Evolutionary conservation across 768 basidiomycete genomes (phyloP).

Genomic region (Suillus placidus): DNA sequence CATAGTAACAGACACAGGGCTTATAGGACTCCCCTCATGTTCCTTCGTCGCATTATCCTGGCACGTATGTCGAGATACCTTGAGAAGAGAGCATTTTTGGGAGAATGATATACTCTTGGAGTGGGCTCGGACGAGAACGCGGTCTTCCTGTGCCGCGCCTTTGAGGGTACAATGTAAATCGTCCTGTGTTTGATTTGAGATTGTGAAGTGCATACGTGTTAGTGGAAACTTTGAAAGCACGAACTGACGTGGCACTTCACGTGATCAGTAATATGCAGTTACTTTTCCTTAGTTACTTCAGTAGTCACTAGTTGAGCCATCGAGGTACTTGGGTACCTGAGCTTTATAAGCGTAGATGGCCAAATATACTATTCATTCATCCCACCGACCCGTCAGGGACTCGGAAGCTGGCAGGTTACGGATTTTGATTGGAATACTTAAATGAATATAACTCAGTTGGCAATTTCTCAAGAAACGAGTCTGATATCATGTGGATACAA

Average conservation of each 20-base stretch:
- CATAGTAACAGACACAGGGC: conserved; percentile 21
- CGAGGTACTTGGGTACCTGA: no score
- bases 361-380: no score
- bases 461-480: background rate
- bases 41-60: conserved; percentile 26
- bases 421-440: background rate
- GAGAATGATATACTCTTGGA: conserved; percentile 27
- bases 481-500: background rate
- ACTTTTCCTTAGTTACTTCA: no score
- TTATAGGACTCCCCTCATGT: conserved; percentile 8
- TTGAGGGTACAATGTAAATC: conserved; percentile 25
- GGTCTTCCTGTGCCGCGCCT: background rate
- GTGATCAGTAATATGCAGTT: background rate
- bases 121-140: conserved; percentile 23
- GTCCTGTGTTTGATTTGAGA: conserved; percentile 42
- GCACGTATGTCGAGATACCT: conserved; percentile 19
- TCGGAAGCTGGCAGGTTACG: background rate
- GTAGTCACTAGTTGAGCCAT: no score
- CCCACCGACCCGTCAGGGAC: background rate
- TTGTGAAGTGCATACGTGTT: conserved; percentile 30
- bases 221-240: background rate
- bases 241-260: background rate
- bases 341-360: no score
- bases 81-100: conserved; percentile 20
- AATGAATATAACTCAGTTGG: background rate